Evolutionary conservation across 2,329 filamentous ascomycete species (phyloP), one percentile per base, ranked within the genome.

Genomic region (Monilinia vaccinii-corymbosi): DNA sequence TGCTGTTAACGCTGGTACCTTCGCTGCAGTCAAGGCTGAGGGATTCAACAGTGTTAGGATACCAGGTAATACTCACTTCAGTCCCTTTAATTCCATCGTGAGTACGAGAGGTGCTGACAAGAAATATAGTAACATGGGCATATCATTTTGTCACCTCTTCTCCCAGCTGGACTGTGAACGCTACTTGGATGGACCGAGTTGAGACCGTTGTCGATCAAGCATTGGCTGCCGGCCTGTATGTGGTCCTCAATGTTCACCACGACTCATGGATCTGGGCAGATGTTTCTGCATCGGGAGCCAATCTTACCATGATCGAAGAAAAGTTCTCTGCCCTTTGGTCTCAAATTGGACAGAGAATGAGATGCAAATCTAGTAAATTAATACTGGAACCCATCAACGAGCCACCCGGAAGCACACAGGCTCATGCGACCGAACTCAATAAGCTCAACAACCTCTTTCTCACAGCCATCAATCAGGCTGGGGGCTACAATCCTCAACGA

Each of bases 331-430:
- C 74, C 11, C 73, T 83, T 2, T 85, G 82, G 83, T 73, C 77
- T 25, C 82, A 85, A 66, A 82, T 84, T 63, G 81, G 76, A 13
- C 74, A 73, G 4, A 78, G 77, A 61, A 71, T 84, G 28, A 79
- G 75, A 1, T 83, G 80, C 71, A 82, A 82, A 67, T 77, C 79
- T 1, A 77, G 76, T 32, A 70, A 73, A 18, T 75, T 85, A 3
- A 78, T 81, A 1, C 80, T 85, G 58, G 82, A 85, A 66, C 74
- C 81, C 1, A 80, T 85, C 66, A 85, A 85, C 62, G 82, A 85
- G 65, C 79, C 81, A 0, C 77, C 80, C 0, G 81, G 78, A 46
- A 75, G 76, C 0, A 81, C 77, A 0, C 75, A 76, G 4, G 76
- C 73, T 23, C 76, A 84, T 60, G 81, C 74, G 1, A 74, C 75